Percentiles rank a stretch among this genome's conserved stretches.
These are phyloP conservation scores for Mortierella claussenii DNA, from an alignment of 192 early-diverging fungal species.

Conservation along the genomic window DNA sequence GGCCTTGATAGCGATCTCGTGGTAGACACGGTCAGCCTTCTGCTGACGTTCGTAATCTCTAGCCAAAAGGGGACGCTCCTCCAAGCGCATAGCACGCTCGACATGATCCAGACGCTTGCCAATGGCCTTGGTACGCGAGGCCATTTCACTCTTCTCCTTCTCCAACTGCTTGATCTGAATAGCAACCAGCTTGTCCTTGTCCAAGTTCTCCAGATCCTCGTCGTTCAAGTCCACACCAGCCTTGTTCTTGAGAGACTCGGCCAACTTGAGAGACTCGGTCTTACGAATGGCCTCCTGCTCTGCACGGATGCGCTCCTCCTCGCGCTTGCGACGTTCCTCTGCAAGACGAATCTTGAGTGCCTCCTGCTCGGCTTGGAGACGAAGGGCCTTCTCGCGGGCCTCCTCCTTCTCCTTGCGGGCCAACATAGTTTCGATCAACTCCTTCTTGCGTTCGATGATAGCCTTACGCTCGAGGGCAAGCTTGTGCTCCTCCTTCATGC, in stretches of 20 bases:
- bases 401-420: constrained; percentile 87
- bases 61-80: constrained; percentile 90
- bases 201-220: constrained; percentile 84
- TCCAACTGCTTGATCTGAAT: constrained; percentile 92
- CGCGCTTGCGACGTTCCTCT: constrained; percentile 88
- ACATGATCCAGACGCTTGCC: constrained; percentile 88
- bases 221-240: constrained; percentile 65
- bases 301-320: constrained; percentile 79
- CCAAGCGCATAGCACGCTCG: constrained; percentile 92
- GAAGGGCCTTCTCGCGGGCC: constrained; percentile 77
- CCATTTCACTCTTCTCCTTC: constrained; percentile 88
- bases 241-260: constrained; percentile 79
- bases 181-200: constrained; percentile 81
- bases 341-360: constrained; percentile 81
- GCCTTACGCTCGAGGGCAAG: constrained; percentile 78
- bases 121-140: constrained; percentile 76
- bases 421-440: constrained; percentile 77
- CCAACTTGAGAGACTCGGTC: constrained; percentile 85
- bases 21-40: constrained; percentile 80
- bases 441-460: constrained; percentile 90
- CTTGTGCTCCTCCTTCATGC: constrained; percentile 86
- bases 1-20: constrained; percentile 78
- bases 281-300: constrained; percentile 84
- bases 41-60: constrained; percentile 94
- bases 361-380: constrained; percentile 83